These are phyloP conservation scores for Cryptosporidium sp. DNA, from an alignment of 169 alveolate species.

Conservation along the genomic window DNA sequence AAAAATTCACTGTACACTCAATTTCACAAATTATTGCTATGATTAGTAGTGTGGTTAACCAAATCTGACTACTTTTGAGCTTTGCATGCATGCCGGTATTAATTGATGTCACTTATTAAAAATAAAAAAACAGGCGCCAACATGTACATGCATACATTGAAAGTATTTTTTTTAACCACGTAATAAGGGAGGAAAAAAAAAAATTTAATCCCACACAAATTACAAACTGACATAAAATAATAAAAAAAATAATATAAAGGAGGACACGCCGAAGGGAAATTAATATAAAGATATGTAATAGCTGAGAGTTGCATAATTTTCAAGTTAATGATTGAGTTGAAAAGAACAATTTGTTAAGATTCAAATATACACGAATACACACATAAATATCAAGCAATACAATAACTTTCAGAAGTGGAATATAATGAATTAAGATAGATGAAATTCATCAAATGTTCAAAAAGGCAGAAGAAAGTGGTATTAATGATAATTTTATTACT, in stretches of 20 bases:
- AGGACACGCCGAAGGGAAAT: not conserved
- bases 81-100: conserved; percentile 64
- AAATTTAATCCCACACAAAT: conserved; percentile 64
- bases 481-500: conserved; percentile 37
- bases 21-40: not conserved
- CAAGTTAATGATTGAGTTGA: not conserved
- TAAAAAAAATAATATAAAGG: conserved; percentile 6
- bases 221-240: conserved; percentile 38
- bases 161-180: conserved; percentile 46
- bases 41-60: not conserved
- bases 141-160: conserved; percentile 65
- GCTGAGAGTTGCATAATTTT: not conserved
- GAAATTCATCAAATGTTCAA: conserved; percentile 23
- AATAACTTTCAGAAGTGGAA: not conserved
- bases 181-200: conserved; percentile 27
- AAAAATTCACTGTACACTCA: not conserved
- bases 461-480: conserved; percentile 7
- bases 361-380: not conserved
- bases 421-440: conserved; percentile 28
- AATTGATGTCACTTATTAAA: not conserved
- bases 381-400: not conserved
- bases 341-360: conserved; percentile 7
- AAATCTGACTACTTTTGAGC: not conserved
- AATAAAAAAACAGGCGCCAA: conserved; percentile 38
- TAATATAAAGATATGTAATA: not conserved